Base-by-base conservation (phyloP, 1,284 basidiomycete species). In the Cryptococcus amylolentus region DNA sequence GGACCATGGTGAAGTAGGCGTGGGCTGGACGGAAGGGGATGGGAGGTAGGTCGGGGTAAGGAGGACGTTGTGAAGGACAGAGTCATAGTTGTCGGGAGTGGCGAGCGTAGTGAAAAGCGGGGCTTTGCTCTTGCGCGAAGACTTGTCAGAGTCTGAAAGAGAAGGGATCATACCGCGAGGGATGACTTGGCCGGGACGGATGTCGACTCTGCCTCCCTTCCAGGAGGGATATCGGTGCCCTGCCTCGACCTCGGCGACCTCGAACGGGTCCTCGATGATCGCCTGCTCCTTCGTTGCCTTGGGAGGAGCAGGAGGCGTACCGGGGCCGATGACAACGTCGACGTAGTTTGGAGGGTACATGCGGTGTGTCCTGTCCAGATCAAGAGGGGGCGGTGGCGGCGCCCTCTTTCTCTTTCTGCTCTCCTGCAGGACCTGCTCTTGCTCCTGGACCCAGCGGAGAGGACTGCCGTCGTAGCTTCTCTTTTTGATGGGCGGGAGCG, bases 1-100 rank as follows among this genome's bases (percentile, higher is more conserved):
- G 14, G 44, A 27, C 14, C 28, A 53, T 3, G 63, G 56, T 10
- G 54, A 49, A 9, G 44, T 26, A 14, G 60, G 48, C 5, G 62
- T 61, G 18, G 51, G 35, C 5, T 47, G 35, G 18, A 45, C 20
- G 26, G 41, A 20, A 7, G 66, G 62, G 14, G 70, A 70, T 4
- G 57, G 44, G 44, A 69, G 57, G 48, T 68, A 70, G 1, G 68
- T 67, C 0, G 71, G 72, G 1, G 71, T 73, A 26, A 75, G 64
- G 4, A 70, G 56, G 20, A 75, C 64, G 41, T 71, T 63, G 54
- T 71, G 67, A 12, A 75, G 53, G 0, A 69, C 70, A 13, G 64
- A 67, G n/a, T 72, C 70, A 50, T 70, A 67, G 13, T 59, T 42
- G 28, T 59, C 52, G 7, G 52, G 44, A 4, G 37, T 44, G 26